Base-by-base conservation (phyloP, 2,329 filamentous ascomycete species). In the Didymosphaeria variabile region DNA sequence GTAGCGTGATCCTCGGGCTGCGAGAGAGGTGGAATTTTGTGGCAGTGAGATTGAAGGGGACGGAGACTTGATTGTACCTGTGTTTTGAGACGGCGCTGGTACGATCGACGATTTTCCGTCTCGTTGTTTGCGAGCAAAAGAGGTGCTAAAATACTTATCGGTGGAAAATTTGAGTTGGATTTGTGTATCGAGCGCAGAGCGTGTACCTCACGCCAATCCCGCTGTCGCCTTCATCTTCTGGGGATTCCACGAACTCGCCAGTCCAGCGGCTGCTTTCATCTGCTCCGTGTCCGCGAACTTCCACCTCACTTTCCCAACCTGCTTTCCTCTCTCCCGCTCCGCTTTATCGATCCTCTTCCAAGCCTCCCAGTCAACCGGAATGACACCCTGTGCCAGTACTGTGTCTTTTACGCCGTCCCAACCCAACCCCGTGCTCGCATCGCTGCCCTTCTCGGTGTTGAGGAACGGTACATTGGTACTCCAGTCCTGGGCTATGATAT, bases 321-420 rank as follows among this genome's bases (percentile, higher is more conserved):
- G 75, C 61, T 82, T 78, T 0, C 95, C 95, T 52, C 84, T 85
- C 58, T 87, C 82, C 69, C 83, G 87, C 79, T 99, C 95, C 3
- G 85, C 89, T n/a, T 80, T 79, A 77, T 99, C 93, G 64, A 99
- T 97, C 65, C 81, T 88, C 77, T 88, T 82, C 95, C 95, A 99
- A 67, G 96, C 91, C 26, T 87, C 79, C 95, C 95, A 99, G 51
- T 84, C 87, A 19, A 97, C 89, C 15, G 88, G 84, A 57, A 84
- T 83, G 4, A 90, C 83, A 1, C 86, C 86, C 60, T 82, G 81
- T 32, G 77, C 78, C 55, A 85, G 79, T 0, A 86, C 83, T 51
- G 92, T 89, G 12, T 80, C 73, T 67, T 85, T 87, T 13, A 98
- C 83, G 0, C 86, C 92, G 4, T 93, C 88, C 94, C 94, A 98